A percentile compares a stretch with the other conserved stretches of the same genome.
phyloP scores from a whole-genome alignment of 495 filamentous ascomycete species.

The Neurospora sp. region DNA sequence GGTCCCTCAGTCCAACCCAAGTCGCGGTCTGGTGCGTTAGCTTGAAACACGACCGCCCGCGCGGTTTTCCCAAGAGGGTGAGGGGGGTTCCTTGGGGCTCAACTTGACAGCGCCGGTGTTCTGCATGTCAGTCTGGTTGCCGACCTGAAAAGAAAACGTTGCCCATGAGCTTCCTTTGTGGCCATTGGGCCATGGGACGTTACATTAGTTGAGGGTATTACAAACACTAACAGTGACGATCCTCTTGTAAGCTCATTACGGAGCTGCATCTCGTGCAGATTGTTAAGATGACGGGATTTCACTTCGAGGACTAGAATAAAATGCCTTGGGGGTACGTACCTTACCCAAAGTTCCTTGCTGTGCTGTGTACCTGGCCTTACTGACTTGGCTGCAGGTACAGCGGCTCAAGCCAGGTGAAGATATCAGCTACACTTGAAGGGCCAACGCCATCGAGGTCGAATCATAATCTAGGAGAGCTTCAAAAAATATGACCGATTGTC shows the following conservation, averaged over 20 bases:
- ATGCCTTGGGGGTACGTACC: neutral
- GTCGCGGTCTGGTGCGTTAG: neutral
- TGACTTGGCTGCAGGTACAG: neutral
- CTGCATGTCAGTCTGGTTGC: neutral
- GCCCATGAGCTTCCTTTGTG: neutral
- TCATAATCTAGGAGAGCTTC: neutral
- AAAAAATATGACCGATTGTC: neutral
- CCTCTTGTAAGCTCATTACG: neutral
- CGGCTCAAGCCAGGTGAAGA: neutral
- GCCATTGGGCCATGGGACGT: neutral
- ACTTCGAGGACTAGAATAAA: neutral
- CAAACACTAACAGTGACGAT: neutral
- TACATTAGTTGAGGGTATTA: neutral
- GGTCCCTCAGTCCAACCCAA: neutral
- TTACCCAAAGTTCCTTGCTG: neutral
- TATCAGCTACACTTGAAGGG: neutral
- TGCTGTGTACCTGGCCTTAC: neutral
- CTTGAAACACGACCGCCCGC: neutral
- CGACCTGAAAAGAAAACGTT: neutral
- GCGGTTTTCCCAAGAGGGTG: neutral
- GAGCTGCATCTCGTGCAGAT: neutral
- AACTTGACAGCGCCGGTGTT: neutral
- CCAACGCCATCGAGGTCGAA: neutral
- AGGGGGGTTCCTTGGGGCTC: neutral
- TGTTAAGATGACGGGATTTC: neutral